Evolutionary conservation across 2,329 filamentous ascomycete genomes (phyloP), one percentile per base, ranked within the genome.

Genomic region (Neofusicoccum sp.): DNA sequence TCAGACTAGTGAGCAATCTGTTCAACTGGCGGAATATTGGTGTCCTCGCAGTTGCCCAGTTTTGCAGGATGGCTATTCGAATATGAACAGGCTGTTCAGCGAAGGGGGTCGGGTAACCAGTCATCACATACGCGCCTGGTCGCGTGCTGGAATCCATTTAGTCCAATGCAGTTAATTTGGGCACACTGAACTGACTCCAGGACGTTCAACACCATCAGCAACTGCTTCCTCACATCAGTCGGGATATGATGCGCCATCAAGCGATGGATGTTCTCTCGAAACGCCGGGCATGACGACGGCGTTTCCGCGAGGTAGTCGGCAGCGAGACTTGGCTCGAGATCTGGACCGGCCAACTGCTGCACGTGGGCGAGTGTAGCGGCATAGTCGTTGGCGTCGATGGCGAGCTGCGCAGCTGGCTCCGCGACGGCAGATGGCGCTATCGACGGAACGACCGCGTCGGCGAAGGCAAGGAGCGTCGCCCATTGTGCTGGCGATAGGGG

Each of bases 41-140:
- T 7, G 88, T 70, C 61, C 83, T 80, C 1, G 87, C 84, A 2
- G 70, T 78, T n/a, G 76, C 70, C 89, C 89, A 92, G 33, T 77
- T 73, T 57, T 83, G 78, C 40, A 92, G 65, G 53, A 91, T 85
- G 31, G 80, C 76, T 69, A 89, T 82, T 38, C 89, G 84, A 16
- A 84, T 76, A 34, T 81, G 73, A 20, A 86, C 66, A 0, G 88
- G 82, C 65, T 90, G 88, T 56, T 84, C 75, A 58, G 84, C 79
- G 47, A 91, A 73, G 1, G 87, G 84, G 0, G 81, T 84, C 64
- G 82, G 79, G 69, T 86, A 84, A n/a, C 89, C 88, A 0, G 89
- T 91, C 48, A 90, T 77, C 5, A 89, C 71, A 16, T 89, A 73
- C 28, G 86, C 85, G 28, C 88, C 88, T 3, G 82, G 71, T 34